Evolutionary conservation across 306 rosid genomes (phyloP).

Genomic region (Sophora flavescens): DNA sequence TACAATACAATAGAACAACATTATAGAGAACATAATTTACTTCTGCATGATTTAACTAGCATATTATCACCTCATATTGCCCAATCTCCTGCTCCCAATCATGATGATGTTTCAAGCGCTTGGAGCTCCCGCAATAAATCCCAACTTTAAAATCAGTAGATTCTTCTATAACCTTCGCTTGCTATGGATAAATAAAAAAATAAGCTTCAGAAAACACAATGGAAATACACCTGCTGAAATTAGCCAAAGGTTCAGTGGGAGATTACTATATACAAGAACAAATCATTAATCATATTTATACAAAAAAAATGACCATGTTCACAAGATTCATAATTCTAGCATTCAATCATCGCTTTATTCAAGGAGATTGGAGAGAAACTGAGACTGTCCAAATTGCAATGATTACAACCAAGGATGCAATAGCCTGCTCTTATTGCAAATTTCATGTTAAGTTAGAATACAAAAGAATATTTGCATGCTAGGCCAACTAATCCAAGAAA

Average conservation of each 20-base stretch:
- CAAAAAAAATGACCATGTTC: background rate
- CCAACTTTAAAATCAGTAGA: slow-evolving; percentile 82
- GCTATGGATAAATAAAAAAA: slow-evolving; percentile 58
- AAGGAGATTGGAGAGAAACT: slow-evolving; percentile 10
- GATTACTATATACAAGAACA: slow-evolving; percentile 20
- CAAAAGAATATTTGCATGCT: background rate
- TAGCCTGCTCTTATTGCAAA: background rate
- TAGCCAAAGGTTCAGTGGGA: slow-evolving; percentile 20
- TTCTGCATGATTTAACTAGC: slow-evolving; percentile 35
- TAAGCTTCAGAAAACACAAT: slow-evolving; percentile 37
- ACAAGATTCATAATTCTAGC: slow-evolving; percentile 14
- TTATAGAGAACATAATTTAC: slow-evolving; percentile 22
- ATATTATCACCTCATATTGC: slow-evolving; percentile 72
- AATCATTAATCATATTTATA: slow-evolving; percentile 16
- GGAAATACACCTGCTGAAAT: slow-evolving; percentile 13
- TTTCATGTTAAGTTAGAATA: background rate
- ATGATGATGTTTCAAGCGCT: slow-evolving; percentile 60
- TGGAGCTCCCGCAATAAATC: slow-evolving; percentile 70
- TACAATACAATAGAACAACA: slow-evolving; percentile 10
- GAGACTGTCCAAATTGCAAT: slow-evolving; percentile 25
- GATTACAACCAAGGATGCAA: slow-evolving; percentile 28
- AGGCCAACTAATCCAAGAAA: background rate
- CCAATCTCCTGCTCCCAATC: slow-evolving; percentile 79
- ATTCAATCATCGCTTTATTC: slow-evolving; percentile 15
- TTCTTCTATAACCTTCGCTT: slow-evolving; percentile 82